Base-by-base conservation (phyloP, 495 filamentous ascomycete species). In the Trichoderma reesei region DNA sequence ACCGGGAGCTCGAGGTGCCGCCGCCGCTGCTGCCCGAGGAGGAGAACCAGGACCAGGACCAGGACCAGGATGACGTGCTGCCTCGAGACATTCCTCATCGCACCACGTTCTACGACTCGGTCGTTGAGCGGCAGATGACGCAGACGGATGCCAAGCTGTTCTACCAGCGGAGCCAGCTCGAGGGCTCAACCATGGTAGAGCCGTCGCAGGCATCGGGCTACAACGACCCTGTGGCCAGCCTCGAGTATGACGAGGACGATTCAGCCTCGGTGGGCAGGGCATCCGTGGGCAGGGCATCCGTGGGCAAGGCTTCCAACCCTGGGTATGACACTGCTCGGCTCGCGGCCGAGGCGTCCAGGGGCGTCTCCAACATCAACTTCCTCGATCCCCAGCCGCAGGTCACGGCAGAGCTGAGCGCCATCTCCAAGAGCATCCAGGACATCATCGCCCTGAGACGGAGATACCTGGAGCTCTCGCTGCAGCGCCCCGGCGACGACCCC, bases 81-180 rank as follows among this genome's bases (percentile, higher is more conserved):
- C 84, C 85, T 54, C 78, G 90, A 73, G 90, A 95, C 72, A 82
- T 83, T 63, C 88, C 89, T 66, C 81, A 85, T 65, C 90, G 85
- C 75, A 95, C 91, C 3, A 86, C 91, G 7, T 90, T 88, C 67
- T 94, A 91, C 73, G 89, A 94, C 73, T 86, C 89, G 71, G 85
- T 89, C n/a, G 86, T 86, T 64, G 93, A 98, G 72, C 94, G 92
- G 70, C 89, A 90, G 66, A 85, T 93, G 82, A 91, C 86, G 66
- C 90, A 97, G 75, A 83, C 88, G 26, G 93, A 98, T 70, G 90
- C 93, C 41, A 97, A 94, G 72, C 81, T 96, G 37, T 92, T 97
- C 78, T 98, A 96, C 74, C 94, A 96, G 71, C 83, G 91, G 65
- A 91, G 90, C 74, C 89, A 92, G 74, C 76, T 86, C 26, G 84